These are phyloP conservation scores for Verbascum thapsus DNA, from an alignment of 257 asterid species.

Conservation along the genomic window DNA sequence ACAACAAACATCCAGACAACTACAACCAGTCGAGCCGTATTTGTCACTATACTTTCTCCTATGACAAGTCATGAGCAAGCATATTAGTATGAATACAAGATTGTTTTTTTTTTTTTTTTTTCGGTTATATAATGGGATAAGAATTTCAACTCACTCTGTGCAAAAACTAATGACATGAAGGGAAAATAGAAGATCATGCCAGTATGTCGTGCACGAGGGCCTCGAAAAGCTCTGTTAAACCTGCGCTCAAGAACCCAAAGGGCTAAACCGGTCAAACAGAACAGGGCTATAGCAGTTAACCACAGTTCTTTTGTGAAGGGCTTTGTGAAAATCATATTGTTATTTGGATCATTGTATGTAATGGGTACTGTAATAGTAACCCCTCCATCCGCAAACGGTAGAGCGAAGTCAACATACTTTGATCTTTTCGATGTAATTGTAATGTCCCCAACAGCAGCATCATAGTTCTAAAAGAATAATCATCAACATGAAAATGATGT, in stretches of 20 bases:
- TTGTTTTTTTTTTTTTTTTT: no score
- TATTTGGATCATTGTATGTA: conserved; percentile 23
- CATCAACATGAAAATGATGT: conserved; percentile 6
- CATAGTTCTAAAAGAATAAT: conserved; percentile 32
- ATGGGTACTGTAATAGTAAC: conserved; percentile 41
- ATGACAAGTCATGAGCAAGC: neutral
- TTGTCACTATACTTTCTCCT: conserved; percentile 46
- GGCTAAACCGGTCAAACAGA: conserved; percentile 36
- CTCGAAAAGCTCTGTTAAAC: conserved; percentile 38
- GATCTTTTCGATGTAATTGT: conserved; percentile 47
- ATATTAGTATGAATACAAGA: neutral
- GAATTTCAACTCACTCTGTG: conserved; percentile 36
- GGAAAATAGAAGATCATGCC: conserved; percentile 44
- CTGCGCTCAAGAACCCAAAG: conserved; percentile 49
- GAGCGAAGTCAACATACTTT: conserved; percentile 45
- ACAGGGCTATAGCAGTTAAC: conserved; percentile 35
- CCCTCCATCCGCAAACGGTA: conserved; percentile 47
- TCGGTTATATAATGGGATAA: neutral
- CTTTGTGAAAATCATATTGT: conserved; percentile 40
- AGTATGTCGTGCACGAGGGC: conserved; percentile 37
- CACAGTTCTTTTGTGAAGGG: conserved; percentile 42
- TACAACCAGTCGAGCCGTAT: conserved; percentile 39
- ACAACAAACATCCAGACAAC: conserved; percentile 49
- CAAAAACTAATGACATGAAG: conserved; percentile 41
- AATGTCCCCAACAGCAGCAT: conserved; percentile 52